phyloP scores from a whole-genome alignment of 768 basidiomycete genomes.

The Candolleomyces efflorescens region DNA sequence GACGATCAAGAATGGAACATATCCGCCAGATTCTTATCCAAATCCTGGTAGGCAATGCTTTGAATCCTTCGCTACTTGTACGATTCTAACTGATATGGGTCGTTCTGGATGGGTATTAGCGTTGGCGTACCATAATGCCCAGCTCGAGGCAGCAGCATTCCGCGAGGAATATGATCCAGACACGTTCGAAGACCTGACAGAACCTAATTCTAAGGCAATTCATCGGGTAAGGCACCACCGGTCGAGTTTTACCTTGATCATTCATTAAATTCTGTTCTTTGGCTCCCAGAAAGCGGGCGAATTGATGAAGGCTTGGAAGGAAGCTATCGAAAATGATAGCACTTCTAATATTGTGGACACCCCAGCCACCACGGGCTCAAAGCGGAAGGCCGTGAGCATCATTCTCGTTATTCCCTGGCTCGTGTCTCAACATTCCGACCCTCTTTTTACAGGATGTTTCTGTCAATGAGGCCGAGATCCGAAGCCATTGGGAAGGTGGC shows the following conservation, averaged over 20 bases:
- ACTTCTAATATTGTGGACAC: slow-evolving; percentile 50
- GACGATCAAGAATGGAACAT: slow-evolving; percentile 70
- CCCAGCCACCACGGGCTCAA: slow-evolving; percentile 41
- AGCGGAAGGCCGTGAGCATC: slow-evolving; percentile 67
- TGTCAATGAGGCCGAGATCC: slow-evolving; percentile 71
- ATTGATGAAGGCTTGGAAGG: slow-evolving; percentile 70
- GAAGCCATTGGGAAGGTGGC: slow-evolving; percentile 57
- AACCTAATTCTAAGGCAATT: slow-evolving; percentile 73
- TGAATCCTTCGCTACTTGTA: slow-evolving; percentile 4
- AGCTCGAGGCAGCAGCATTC: slow-evolving; percentile 90
- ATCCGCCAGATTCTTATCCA: slow-evolving; percentile 85
- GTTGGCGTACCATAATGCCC: slow-evolving; percentile 83
- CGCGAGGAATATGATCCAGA: slow-evolving; percentile 81
- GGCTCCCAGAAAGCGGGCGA: slow-evolving; percentile 20
- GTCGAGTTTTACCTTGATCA: too few species aligned
- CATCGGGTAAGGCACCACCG: slow-evolving; percentile 52
- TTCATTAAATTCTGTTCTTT: too few species aligned
- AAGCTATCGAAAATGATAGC: slow-evolving; percentile 54
- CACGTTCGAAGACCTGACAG: slow-evolving; percentile 76
- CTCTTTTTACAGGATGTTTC: slow-evolving; percentile 46
- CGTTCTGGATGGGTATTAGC: slow-evolving; percentile 35
- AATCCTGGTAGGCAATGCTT: slow-evolving; percentile 69
- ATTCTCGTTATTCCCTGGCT: not conserved
- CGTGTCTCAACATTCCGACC: not conserved
- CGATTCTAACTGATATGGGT: slow-evolving; percentile 4